phyloP scores from a whole-genome alignment of 257 asterid genomes.

The Plectranthus barbatus region DNA sequence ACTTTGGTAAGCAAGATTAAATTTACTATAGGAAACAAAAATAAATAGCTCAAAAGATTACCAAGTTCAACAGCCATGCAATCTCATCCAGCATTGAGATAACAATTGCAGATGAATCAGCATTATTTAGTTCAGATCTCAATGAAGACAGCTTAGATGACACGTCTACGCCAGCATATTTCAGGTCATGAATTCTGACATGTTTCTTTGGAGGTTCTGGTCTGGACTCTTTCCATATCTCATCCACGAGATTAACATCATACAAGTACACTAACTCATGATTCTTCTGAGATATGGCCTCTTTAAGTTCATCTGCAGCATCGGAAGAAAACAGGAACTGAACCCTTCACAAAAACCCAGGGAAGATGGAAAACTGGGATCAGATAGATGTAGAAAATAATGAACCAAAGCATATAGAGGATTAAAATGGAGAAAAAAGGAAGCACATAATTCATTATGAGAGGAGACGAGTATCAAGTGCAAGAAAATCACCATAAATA shows the following conservation, averaged over 20 bases:
- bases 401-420: neutral
- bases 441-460: too few species aligned
- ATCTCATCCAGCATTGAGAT: constrained; percentile 94
- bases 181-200: constrained; percentile 71
- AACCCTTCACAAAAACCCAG: constrained; percentile 67
- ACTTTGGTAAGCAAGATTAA: neutral
- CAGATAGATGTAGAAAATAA: constrained; percentile 24
- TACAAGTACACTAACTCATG: constrained; percentile 80
- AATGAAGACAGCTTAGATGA: constrained; percentile 67
- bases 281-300: constrained; percentile 59
- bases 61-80: constrained; percentile 99
- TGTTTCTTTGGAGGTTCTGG: constrained; percentile 62
- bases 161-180: constrained; percentile 82
- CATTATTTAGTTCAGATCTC: constrained; percentile 62
- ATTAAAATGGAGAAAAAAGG: constrained; percentile 1
- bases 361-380: constrained; percentile 36
- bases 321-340: constrained; percentile 96
- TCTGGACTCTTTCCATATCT: constrained; percentile 83
- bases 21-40: neutral
- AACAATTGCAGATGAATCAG: constrained; percentile 83
- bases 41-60: constrained; percentile 18
- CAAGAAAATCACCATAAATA: neutral
- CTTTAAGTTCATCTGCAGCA: constrained; percentile 90
- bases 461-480: too few species aligned
- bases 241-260: constrained; percentile 85